Base-by-base conservation (phyloP, 2,329 filamentous ascomycete genomes). In the Dryadomyces sulphureus region DNA sequence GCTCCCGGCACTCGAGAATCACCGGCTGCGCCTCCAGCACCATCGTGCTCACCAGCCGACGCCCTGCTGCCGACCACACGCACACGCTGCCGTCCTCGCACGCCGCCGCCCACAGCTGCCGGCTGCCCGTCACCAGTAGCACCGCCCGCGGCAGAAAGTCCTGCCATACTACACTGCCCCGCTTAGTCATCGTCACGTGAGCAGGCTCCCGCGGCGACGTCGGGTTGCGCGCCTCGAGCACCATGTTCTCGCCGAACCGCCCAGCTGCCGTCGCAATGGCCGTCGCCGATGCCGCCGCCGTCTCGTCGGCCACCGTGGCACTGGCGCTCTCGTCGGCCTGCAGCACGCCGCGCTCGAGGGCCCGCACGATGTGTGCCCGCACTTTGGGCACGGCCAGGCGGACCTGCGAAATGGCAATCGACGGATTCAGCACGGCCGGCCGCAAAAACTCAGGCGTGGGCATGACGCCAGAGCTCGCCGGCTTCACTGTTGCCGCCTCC, bases 71-170 rank as follows among this genome's bases (percentile, higher is more conserved):
- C 1, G 89, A 90, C 89, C 92, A 98, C 8, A 86, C 75, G 58
- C 94, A 86, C 7, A 98, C 61, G 17, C 81, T 86, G 16, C 88
- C 92, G 57, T 96, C 92, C 60, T 98, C 92, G 56, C 89, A 95
- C 9, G 84, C 89, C 16, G 83, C 90, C 0, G 85, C 83, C 84
- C 92, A 98, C 59, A 96, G 89, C 54, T 84, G 79, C 55, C 82
- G 80, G 60, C 88, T 96, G 2, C 88, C 93, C 0, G 90, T 92
- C 1, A 93, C 81, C 1, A 96, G 72, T n/a, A 98, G 75, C 21
- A 94, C 84, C 6, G 87, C 79, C 48, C 82, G 76, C 0, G 90
- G 89, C 14, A 98, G 66, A 56, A 86, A 98, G 58, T 98, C 93
- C 57, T 95, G 86, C 92, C 93, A 98, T 4, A 96, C 62, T 1